Base-by-base conservation (phyloP, 768 basidiomycete species). In the Brasilioporus rufonigricans region DNA sequence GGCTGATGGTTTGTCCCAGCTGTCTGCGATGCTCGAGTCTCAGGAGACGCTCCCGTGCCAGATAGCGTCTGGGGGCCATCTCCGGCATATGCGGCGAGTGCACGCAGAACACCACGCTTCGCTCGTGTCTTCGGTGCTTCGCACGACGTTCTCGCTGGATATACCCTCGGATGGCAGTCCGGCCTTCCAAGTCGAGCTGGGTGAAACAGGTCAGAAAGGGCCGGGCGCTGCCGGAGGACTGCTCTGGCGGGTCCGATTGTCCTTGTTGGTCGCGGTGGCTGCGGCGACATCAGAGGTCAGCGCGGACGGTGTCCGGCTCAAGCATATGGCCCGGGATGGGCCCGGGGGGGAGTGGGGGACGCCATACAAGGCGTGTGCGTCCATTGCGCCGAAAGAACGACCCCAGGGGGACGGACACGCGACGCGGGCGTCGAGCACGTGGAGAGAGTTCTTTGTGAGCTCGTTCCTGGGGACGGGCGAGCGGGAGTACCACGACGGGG, bases 101-200 rank as follows among this genome's bases (percentile, higher is more conserved):
- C 91, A 97, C 64, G 90, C 93, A 0, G 93, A 97, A 66, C 85
- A 91, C 48, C 87, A 91, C 62, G 82, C 89, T 1, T 84, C 87
- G 12, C 86, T 93, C 64, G 82, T 87, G 6, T 70, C 83, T 3
- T 82, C 87, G 43, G 85, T 86, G 0, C 76, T 85, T 0, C 86
- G 94, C 26, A 85, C 91, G 29, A 85, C 89, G 0, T 98, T 98
- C 73, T 76, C 87, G 14, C 81, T 99, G 3, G 93, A 95, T 65
- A 95, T 99, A 54, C 96, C 95, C 0, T 84, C 88, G 1, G 96
- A 97, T 53, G 92, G 88, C 0, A 89, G 91, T 48, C 93, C 96
- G 0, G 87, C 86, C 0, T 98, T 98, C 71, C 78, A 84, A 49
- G 76, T 94, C 2, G 74, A 77, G 47, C 76, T 87, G 6, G 80